Evolutionary conservation across 495 filamentous ascomycete species (phyloP), one percentile per base, ranked within the genome.

Genomic region (Podospora pseudoanserina): DNA sequence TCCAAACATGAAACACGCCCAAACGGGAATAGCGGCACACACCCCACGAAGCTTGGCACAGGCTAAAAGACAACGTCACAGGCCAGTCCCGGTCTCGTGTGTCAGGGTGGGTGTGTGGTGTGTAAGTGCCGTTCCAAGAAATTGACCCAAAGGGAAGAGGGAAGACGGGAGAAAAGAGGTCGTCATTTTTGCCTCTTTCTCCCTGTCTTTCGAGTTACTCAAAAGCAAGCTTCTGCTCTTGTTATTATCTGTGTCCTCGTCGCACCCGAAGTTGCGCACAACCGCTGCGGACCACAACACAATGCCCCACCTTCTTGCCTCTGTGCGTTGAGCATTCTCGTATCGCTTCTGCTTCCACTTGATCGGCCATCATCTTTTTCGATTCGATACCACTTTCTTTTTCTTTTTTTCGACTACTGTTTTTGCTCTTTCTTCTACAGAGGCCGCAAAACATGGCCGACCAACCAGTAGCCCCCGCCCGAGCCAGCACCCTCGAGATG

Each of bases 131-230:
- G 26, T 30, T 28, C 59, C 59, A 15, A 20, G 20, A 23, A 23
- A 1, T 60, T 60, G 57, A 60, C 20, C 20, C 20, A 23, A 23
- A 23, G 20, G 20, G 20, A 23, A 23, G 20, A 23, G 20, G 20
- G 20, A 23, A 23, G 20, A 23, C 20, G 20, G 20, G 20, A 23
- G 20, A 23, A 23, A 23, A 23, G 20, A 23, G 20, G 59, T 61
- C 59, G 59, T 61, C 59, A 61, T 61, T 61, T 61, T 61, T 61
- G 59, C 59, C 59, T 26, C 59, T 32, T 61, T 28, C 16, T 61
- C 59, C 32, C 16, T 61, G 20, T 3, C 20, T 28, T 61, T 18
- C 20, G 11, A 61, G 59, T 28, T 59, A 26, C 23, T 61, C 30
- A 4, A 30, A 28, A 26, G 16, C 20, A 60, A 26, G 5, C 55